Evolutionary conservation across 2,329 filamentous ascomycete genomes (phyloP).

Genomic region (Xylariaceae sp.): DNA sequence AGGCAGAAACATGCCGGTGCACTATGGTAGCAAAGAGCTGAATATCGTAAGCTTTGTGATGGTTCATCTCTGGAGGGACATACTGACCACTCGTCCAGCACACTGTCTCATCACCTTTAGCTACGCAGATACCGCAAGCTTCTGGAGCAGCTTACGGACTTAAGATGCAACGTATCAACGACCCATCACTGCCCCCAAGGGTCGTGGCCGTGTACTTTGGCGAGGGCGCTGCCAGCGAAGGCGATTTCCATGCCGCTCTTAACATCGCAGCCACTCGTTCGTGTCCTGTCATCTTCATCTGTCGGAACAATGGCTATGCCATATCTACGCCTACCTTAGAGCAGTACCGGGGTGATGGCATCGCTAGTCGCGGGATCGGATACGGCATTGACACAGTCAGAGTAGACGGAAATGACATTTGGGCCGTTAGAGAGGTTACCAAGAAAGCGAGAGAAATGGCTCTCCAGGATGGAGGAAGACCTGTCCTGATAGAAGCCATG

Average conservation of each 20-base stretch:
- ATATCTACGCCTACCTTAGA: conserved; percentile 87
- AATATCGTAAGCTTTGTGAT: conserved; percentile 63
- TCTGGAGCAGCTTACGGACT: conserved; percentile 83
- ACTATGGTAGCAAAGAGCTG: conserved; percentile 81
- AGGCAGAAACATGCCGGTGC: conserved; percentile 95
- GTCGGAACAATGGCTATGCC: conserved; percentile 88
- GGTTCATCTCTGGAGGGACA: neutral
- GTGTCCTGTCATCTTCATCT: conserved; percentile 87
- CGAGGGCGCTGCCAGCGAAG: conserved; percentile 85
- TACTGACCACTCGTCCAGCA: conserved; percentile 47
- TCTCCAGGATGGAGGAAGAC: conserved; percentile 49
- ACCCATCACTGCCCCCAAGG: conserved; percentile 62
- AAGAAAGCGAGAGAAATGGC: conserved; percentile 73
- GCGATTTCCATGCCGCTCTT: conserved; percentile 85
- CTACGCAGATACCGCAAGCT: conserved; percentile 86
- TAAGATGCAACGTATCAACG: conserved; percentile 72
- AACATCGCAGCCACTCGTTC: conserved; percentile 87
- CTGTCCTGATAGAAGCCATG: conserved; percentile 91
- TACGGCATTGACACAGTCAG: conserved; percentile 94
- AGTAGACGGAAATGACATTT: conserved; percentile 92
- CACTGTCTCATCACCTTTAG: conserved; percentile 79
- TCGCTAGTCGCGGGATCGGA: conserved; percentile 78
- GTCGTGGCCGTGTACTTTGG: conserved; percentile 85
- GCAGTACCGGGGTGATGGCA: conserved; percentile 88
- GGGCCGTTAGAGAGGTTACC: conserved; percentile 79